Percentiles rank a stretch among this genome's conserved stretches.
Evolutionary conservation across 257 asterid genomes (phyloP).

Genomic region (Fraxinus anomala): DNA sequence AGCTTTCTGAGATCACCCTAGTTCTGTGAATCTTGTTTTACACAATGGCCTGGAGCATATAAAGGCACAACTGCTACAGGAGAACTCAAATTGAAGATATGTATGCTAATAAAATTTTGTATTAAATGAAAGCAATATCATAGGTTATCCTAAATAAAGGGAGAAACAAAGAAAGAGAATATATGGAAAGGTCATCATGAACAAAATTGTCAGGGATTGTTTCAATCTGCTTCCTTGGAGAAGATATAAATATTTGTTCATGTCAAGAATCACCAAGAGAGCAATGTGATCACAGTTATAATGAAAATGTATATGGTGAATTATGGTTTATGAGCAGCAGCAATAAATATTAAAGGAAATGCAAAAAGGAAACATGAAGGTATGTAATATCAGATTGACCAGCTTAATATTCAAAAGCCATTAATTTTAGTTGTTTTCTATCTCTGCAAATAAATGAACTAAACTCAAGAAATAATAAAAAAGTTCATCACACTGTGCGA

Average conservation of each 20-base stretch:
- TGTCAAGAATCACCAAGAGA: background rate
- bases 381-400: background rate
- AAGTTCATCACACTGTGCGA: background rate
- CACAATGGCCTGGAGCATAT: background rate
- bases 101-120: background rate
- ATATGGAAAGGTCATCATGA: background rate
- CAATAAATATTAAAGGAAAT: background rate
- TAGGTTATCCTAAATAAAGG: background rate
- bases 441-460: background rate
- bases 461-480: background rate
- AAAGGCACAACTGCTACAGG: background rate
- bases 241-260: background rate
- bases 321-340: background rate
- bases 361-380: background rate
- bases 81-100: background rate
- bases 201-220: background rate
- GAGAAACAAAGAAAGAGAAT: background rate
- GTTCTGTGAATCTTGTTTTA: slow-evolving; percentile 11
- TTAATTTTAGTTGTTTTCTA: background rate
- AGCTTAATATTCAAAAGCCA: background rate
- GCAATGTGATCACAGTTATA: background rate
- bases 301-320: background rate
- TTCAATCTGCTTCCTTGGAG: background rate
- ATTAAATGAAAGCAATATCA: slow-evolving; percentile 6
- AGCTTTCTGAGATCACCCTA: slow-evolving; percentile 19